These are phyloP conservation scores for Oenanthe sinensis DNA, from an alignment of 129 eudicot species.

Conservation along the genomic window DNA sequence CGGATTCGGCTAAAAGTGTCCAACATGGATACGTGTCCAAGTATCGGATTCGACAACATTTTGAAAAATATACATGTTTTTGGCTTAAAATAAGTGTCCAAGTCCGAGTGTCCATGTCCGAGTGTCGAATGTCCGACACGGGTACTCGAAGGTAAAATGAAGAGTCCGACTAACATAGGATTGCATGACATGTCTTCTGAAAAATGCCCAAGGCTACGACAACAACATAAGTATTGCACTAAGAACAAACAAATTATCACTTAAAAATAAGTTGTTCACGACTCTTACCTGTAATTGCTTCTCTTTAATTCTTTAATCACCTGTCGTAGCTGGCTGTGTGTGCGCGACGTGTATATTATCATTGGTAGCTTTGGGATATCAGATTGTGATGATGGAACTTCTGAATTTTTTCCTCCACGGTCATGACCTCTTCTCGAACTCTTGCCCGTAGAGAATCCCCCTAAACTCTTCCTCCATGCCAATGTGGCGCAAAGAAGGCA, in stretches of 20 bases:
- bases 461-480: slow-evolving; percentile 96
- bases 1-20: too few relatives aligned
- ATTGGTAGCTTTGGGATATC: slow-evolving; percentile 48
- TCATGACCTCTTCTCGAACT: slow-evolving; percentile 29
- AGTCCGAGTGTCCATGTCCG: too few relatives aligned
- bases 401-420: slow-evolving; percentile 24
- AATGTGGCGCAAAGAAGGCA: slow-evolving; percentile 95
- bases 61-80: too few relatives aligned
- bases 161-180: too few relatives aligned
- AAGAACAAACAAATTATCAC: neutral
- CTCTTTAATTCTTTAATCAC: slow-evolving; percentile 87
- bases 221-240: neutral
- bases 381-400: slow-evolving; percentile 38
- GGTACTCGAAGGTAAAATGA: too few relatives aligned
- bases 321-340: slow-evolving; percentile 95
- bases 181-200: too few relatives aligned
- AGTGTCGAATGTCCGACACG: too few relatives aligned
- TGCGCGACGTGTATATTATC: slow-evolving; percentile 87
- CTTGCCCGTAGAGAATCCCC: slow-evolving; percentile 52
- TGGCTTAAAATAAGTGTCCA: too few relatives aligned
- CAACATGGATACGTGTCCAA: too few relatives aligned
- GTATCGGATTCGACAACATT: too few relatives aligned
- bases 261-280: neutral
- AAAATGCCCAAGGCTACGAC: too few relatives aligned
- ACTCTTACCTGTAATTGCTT: slow-evolving; percentile 74